Base-by-base conservation (phyloP, 2,329 filamentous ascomycete species). In the Cladosporium austrohemisphaericum region DNA sequence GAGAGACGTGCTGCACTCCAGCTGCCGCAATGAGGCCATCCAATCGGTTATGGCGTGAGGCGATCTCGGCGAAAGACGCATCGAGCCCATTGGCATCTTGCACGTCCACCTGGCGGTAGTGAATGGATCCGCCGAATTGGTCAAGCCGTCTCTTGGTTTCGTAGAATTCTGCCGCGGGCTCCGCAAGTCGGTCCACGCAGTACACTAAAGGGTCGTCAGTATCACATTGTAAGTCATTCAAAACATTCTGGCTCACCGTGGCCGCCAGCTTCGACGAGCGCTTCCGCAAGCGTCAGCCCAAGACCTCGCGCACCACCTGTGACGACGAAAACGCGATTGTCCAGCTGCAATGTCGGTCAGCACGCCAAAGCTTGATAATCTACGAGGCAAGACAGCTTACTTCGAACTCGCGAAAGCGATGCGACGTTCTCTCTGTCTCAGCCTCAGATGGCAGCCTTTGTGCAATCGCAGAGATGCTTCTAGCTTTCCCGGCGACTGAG, bases 21-120 rank as follows among this genome's bases (percentile, higher is more conserved):
- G 65, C 65, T 2, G 57, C 61, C 3, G 61, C 60, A 7, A 67
- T 51, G 18, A 65, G 47, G 8, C 65, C 65, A 37, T 68, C 59
- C 25, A 64, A 46, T 1, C 59, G 52, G 10, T 47, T 14, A 36
- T 65, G 58, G 50, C 59, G 35, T 3, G 51, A 54, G 1, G 61
- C 64, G 22, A 68, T 66, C 20, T 52, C 41, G 7, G 37, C 50
- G 14, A 68, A 53, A 10, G 57, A 52, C 0, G 47, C 38, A 22
- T 64, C 55, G 20, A 66, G 51, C 10, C 60, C 52, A 2, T 53
- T 31, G 16, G 63, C 60, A 53, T 76, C 62, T 29, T 69, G 67
- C 8, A 76, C 72, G 50, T 78, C 75, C 29, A 76, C 68, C 9
- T 67, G 69, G 35, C 68, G 62, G 60, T 77, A 78, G 40, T 72